phyloP scores from a whole-genome alignment of 495 filamentous ascomycete species.

The Hyaloscypha variabilis region DNA sequence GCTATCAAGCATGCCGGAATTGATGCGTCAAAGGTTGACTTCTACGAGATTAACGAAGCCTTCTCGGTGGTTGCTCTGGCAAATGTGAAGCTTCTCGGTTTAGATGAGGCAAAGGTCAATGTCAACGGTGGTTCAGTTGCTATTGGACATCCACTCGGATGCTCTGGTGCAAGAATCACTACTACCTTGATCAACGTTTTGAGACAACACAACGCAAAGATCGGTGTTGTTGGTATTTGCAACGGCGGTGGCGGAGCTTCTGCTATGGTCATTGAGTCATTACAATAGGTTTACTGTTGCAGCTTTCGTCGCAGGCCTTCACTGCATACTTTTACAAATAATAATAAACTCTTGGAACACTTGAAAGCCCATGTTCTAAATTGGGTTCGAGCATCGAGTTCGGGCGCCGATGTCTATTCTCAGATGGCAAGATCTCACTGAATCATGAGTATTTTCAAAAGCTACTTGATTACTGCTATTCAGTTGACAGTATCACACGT shows the following conservation, averaged over 20 bases:
- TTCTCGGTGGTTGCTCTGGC: constrained; percentile 96
- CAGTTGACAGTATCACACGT: too few relatives aligned
- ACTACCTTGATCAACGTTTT: constrained; percentile 90
- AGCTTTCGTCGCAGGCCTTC: too few relatives aligned
- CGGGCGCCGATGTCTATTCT: too few relatives aligned
- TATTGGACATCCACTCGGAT: constrained; percentile 92
- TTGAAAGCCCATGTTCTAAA: neutral
- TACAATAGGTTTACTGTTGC: too few relatives aligned
- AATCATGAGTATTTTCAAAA: too few relatives aligned
- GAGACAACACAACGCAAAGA: constrained; percentile 86
- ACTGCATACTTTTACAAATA: neutral
- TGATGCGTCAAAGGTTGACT: constrained; percentile 75
- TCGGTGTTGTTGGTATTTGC: constrained; percentile 94
- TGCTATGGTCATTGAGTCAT: constrained; percentile 82
- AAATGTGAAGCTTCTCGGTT: constrained; percentile 84
- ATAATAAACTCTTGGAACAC: neutral
- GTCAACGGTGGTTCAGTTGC: constrained; percentile 94
- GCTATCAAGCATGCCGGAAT: constrained; percentile 90
- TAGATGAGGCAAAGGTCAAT: constrained; percentile 88
- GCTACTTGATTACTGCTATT: too few relatives aligned
- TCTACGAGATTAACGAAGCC: constrained; percentile 98
- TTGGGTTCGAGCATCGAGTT: too few relatives aligned
- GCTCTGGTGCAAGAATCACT: constrained; percentile 89
- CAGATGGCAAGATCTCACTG: too few relatives aligned
- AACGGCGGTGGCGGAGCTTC: constrained; percentile 96